Evolutionary conservation across 2,329 filamentous ascomycete species (phyloP), one percentile per base, ranked within the genome.

Genomic region (Phialemonium atrogriseum): DNA sequence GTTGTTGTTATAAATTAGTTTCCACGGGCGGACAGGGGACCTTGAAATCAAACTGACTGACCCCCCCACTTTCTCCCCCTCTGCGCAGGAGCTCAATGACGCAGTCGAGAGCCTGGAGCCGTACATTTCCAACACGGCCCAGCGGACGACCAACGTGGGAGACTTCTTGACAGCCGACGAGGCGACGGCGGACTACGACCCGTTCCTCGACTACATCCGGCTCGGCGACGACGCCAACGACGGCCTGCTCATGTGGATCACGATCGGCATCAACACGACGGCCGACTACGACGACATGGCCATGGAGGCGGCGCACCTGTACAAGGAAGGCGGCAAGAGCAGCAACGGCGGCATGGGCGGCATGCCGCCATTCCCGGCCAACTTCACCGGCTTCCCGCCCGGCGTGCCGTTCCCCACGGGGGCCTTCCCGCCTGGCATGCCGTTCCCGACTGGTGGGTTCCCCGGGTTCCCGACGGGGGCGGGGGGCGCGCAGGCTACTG

Each of bases 181-280:
- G 41, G 41, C 43, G 17, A 39, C 36, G 35, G 15, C 22, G 11
- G 41, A 42, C 19, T 44, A 46, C 30, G 53, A 55, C 35, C 73
- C 73, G 0, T 59, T 77, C 42, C 51, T 73, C 35, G 62, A 76
- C 46, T 76, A 76, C 44, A 63, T 69, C 10, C 57, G 66, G 21
- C 57, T 79, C 5, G 70, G 72, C n/a, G 64, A 73, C 19, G 50
- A 55, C 23, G 45, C 68, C 2, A 39, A 48, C 2, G 66, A 71
- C 32, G 69, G 70, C 15, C 39, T 73, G 20, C 54, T 73, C 32
- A 62, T 56, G 18, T 73, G 68, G 68, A 62, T 70, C 37, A 58
- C 60, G 1, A 46, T 72, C 28, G 68, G 62, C 8, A 58, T 73
- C 33, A 58, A 69, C 42, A 35, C 50, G 5, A 53, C 55, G 3